phyloP scores from a whole-genome alignment of 805 yeast species.

The Saturnispora serradocipensis region DNA sequence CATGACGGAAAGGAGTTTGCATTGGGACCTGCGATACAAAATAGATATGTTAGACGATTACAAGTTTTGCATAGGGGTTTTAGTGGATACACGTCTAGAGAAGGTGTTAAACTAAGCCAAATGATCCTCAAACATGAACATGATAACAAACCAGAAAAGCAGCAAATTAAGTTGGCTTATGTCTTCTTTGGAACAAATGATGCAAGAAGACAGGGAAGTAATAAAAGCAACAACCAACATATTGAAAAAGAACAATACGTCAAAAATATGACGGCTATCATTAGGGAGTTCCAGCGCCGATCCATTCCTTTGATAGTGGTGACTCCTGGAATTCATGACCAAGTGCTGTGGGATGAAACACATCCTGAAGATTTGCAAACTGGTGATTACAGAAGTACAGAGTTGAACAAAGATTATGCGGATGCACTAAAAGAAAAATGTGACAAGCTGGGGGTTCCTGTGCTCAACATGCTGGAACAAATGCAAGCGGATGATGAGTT shows the following conservation, averaged over 20 bases:
- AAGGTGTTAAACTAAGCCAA: conserved; percentile 44
- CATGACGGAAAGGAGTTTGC: conserved; percentile 19
- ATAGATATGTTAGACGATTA: conserved; percentile 47
- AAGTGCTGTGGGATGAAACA: conserved; percentile 30
- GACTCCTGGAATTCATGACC: conserved; percentile 54
- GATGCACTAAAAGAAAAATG: conserved; percentile 42
- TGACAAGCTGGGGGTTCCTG: conserved; percentile 39
- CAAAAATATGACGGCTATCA: conserved; percentile 38
- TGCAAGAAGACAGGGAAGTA: conserved; percentile 27
- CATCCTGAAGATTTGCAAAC: conserved; percentile 28
- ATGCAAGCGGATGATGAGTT: neutral
- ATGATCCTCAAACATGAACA: conserved; percentile 42
- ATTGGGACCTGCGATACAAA: conserved; percentile 24
- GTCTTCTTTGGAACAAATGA: conserved; percentile 83
- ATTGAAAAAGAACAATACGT: conserved; percentile 44
- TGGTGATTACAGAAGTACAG: conserved; percentile 39
- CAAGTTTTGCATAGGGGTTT: conserved; percentile 71
- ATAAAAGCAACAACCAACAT: conserved; percentile 28
- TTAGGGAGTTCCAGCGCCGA: conserved; percentile 30
- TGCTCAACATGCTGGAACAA: conserved; percentile 27
- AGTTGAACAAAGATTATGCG: conserved; percentile 39
- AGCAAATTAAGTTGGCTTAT: conserved; percentile 34
- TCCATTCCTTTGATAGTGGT: conserved; percentile 48
- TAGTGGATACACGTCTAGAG: conserved; percentile 64
- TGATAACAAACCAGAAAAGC: conserved; percentile 22